phyloP scores from a whole-genome alignment of 2,329 filamentous ascomycete genomes.

The Ophiosphaerella herpotricha region DNA sequence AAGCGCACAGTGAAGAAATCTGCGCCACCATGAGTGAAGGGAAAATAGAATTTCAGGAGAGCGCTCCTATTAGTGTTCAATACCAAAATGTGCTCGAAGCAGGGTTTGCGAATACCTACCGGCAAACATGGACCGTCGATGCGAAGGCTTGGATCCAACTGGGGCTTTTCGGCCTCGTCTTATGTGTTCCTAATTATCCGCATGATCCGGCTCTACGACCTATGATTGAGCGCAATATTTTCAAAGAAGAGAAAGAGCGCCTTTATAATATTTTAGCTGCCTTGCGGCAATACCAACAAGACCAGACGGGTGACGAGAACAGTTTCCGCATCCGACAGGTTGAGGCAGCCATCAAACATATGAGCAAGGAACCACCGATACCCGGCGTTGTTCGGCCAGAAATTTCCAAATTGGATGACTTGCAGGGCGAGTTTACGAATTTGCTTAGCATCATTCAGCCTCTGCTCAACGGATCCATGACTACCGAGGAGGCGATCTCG shows the following conservation, averaged over 20 bases:
- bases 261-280: constrained; percentile 63
- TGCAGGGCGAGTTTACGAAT: constrained; percentile 85
- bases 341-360: constrained; percentile 62
- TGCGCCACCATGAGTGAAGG: constrained; percentile 3
- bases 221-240: constrained; percentile 66
- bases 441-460: constrained; percentile 57
- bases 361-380: constrained; percentile 70
- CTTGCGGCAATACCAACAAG: constrained; percentile 67
- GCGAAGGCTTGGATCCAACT: constrained; percentile 72
- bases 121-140: constrained; percentile 31
- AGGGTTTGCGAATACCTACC: constrained; percentile 18
- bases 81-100: constrained; percentile 41
- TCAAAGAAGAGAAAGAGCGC: constrained; percentile 60
- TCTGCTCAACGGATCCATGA: constrained; percentile 29
- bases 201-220: constrained; percentile 76
- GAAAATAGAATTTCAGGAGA: constrained; percentile 12
- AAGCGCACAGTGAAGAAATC: constrained; percentile 25
- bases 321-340: constrained; percentile 70
- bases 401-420: constrained; percentile 66
- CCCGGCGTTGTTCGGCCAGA: constrained; percentile 74
- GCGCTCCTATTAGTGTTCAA: constrained; percentile 19
- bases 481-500: constrained; percentile 26
- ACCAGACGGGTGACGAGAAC: constrained; percentile 69
- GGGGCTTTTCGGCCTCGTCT: constrained; percentile 71
- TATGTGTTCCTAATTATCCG: constrained; percentile 84